A percentile compares a stretch with the other conserved stretches of the same genome.
These are phyloP conservation scores for Fraxinus angustifolia DNA, from an alignment of 305 asterid genomes.

Conservation along the genomic window DNA sequence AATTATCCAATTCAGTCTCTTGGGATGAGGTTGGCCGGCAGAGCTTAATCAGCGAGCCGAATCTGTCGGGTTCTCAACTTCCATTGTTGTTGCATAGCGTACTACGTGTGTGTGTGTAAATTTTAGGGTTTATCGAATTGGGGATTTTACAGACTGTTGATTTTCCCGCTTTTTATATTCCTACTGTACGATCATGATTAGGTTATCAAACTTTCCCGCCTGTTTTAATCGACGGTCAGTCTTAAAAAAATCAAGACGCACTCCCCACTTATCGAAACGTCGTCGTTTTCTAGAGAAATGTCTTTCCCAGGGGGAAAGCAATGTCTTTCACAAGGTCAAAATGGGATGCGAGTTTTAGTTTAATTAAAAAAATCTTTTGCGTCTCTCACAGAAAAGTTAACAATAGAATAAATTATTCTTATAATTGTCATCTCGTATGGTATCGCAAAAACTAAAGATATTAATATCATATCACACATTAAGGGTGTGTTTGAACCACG, in stretches of 20 bases:
- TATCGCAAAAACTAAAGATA: too few species aligned
- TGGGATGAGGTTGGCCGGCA: slow-evolving; percentile 37
- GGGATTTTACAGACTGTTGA: background rate
- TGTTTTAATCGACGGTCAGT: background rate
- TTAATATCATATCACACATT: too few species aligned
- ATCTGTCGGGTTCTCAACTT: slow-evolving; percentile 28
- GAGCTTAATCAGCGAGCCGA: slow-evolving; percentile 17
- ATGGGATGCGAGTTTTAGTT: background rate
- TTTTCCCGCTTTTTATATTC: background rate
- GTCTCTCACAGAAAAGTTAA: background rate
- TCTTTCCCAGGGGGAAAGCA: background rate
- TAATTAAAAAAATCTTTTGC: background rate
- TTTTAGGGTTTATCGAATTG: background rate
- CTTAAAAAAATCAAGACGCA: background rate
- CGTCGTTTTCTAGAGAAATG: background rate
- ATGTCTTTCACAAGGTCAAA: background rate
- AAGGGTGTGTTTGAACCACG: too few species aligned
- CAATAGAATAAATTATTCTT: background rate
- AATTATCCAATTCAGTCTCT: slow-evolving; percentile 26
- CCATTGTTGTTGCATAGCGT: slow-evolving; percentile 13
- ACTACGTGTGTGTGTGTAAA: background rate
- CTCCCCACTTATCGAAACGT: background rate
- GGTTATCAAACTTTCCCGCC: background rate
- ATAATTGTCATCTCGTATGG: background rate
- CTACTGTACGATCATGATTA: background rate